phyloP scores from a whole-genome alignment of 139 green algal species.

The Monoraphidium neglectum region DNA sequence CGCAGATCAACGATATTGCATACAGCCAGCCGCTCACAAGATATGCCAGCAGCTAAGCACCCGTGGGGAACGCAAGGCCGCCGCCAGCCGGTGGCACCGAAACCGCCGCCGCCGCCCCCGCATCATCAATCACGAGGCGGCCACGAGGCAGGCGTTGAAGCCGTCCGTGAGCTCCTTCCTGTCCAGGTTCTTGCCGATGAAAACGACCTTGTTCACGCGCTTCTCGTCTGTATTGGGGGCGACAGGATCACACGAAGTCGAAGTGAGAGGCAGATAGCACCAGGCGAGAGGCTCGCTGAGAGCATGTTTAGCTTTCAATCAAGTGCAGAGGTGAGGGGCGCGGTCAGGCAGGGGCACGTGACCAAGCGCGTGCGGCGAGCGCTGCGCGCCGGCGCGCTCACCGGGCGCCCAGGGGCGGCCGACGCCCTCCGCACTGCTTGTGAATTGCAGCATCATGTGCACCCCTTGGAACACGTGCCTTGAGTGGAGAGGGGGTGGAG shows the following conservation, averaged over 20 bases:
- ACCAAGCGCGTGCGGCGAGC: slow-evolving; percentile 48
- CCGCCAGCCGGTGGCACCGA: no score
- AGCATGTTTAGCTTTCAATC: background rate
- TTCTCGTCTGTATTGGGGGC: slow-evolving; percentile 59
- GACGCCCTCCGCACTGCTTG: slow-evolving; percentile 61
- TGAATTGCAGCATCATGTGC: slow-evolving; percentile 87
- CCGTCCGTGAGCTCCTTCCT: slow-evolving; percentile 71
- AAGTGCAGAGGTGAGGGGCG: background rate
- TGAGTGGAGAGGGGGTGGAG: no score
- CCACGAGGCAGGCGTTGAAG: slow-evolving; percentile 82
- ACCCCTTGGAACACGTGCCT: slow-evolving; percentile 84
- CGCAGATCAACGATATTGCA: no score
- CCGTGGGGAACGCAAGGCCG: no score
- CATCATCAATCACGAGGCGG: background rate
- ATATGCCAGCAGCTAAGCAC: no score
- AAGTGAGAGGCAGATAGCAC: background rate
- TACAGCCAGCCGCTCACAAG: no score
- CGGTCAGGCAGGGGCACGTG: background rate
- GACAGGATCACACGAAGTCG: background rate
- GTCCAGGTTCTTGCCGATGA: slow-evolving; percentile 95
- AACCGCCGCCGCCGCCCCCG: no score
- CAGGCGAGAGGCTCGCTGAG: background rate
- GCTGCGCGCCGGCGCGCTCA: slow-evolving; percentile 49
- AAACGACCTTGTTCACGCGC: slow-evolving; percentile 83
- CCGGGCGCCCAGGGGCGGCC: slow-evolving; percentile 59